A percentile compares a stretch with the other conserved stretches of the same genome.
These are phyloP conservation scores for Candida vaughaniae DNA, from an alignment of 805 yeast species.

Conservation along the genomic window DNA sequence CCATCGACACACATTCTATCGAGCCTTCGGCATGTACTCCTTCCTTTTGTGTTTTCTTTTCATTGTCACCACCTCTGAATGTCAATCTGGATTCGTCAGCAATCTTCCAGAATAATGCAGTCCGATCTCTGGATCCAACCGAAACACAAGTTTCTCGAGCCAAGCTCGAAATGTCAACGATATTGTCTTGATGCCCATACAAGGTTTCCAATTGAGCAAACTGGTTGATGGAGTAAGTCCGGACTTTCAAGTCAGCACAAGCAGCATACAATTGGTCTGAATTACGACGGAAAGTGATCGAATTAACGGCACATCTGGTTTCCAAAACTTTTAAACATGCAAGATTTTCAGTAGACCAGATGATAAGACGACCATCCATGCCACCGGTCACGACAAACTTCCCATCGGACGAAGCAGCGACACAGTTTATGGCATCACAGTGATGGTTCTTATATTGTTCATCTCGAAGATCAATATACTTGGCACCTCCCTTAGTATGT, in stretches of 20 bases:
- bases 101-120: constrained; percentile 95
- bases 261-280: constrained; percentile 88
- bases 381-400: constrained; percentile 91
- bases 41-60: constrained; percentile 29
- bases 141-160: constrained; percentile 90
- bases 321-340: constrained; percentile 76
- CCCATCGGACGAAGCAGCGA: constrained; percentile 87
- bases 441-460: constrained; percentile 70
- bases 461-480: constrained; percentile 38
- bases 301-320: constrained; percentile 70
- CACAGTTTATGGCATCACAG: constrained; percentile 68
- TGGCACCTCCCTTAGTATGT: constrained; percentile 61
- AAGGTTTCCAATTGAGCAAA: constrained; percentile 85
- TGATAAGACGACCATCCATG: constrained; percentile 70
- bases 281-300: constrained; percentile 74
- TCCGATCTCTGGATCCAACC: constrained; percentile 92
- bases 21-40: constrained; percentile 72
- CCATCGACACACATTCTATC: constrained; percentile 85
- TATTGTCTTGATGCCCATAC: constrained; percentile 93
- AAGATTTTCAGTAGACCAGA: constrained; percentile 83
- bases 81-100: constrained; percentile 93
- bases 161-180: constrained; percentile 77
- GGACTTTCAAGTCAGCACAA: constrained; percentile 86
- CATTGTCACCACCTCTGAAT: constrained; percentile 83
- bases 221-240: constrained; percentile 84